Evolutionary conservation across 768 basidiomycete genomes (phyloP), one percentile per base, ranked within the genome.

Genomic region (Tephrocybe sp.): DNA sequence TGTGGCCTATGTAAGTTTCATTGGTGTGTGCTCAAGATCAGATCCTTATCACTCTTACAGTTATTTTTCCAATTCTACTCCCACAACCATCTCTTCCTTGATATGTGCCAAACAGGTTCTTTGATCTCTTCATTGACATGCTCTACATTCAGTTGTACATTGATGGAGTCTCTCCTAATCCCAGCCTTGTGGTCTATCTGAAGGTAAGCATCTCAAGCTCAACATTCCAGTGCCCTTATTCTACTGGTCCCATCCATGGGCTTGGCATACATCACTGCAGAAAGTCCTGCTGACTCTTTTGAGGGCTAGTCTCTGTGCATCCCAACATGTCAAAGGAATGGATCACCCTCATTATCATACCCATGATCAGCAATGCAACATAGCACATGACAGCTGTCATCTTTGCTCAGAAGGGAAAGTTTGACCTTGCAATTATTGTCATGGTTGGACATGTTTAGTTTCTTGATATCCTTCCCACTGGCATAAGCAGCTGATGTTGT

Each of bases 391-490:
- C 74, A 2, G 73, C 72, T 14, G 72, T 75, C 25, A 65, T 74
- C 17, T 70, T 75, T 7, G 73, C 74, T 5, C 65, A 65, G 32
- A 73, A 73, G 47, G 72, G 70, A 11, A 74, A 73, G 53, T 73
- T 75, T 52, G 72, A 73, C 55, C 51, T 75, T 55, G 72, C 71
- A 14, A 73, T 74, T 71, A 68, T 64, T n/a, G 72, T 74, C 20
- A 71, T 73, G 11, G 70, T 75, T 20, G 74, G 74, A n/a, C n/a
- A n/a, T n/a, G n/a, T n/a, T n/a, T n/a, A n/a, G n/a, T n/a, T n/a
- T n/a, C n/a, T n/a, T n/a, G n/a, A n/a, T n/a, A n/a, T n/a, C n/a
- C n/a, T n/a, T n/a, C n/a, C n/a, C n/a, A n/a, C n/a, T n/a, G n/a
- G n/a, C n/a, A n/a, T n/a, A n/a, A n/a, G n/a, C n/a, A n/a, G n/a